Base-by-base conservation (phyloP, 306 rosid species). In the Pyrus betulifolia region DNA sequence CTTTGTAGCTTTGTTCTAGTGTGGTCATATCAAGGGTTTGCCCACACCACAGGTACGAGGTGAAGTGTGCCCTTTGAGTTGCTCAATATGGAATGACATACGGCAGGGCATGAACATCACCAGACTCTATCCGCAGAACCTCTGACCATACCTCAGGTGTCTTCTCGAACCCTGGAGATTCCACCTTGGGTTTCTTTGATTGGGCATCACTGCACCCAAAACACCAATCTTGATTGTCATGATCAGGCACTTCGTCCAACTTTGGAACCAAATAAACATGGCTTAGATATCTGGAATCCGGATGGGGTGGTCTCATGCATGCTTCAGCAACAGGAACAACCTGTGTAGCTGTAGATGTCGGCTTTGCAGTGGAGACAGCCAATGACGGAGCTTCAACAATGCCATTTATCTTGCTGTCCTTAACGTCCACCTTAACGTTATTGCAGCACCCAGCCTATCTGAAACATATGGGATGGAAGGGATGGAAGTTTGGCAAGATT, bases 1-100 rank as follows among this genome's bases (percentile, higher is more conserved):
- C 23, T 65, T 74, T 58, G 79, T 84, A 70, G 79, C 76, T 75
- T 75, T 49, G 38, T 64, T 21, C 51, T n/a, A 4, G 38, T 70
- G 64, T 23, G 66, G 77, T 84, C 69, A 66, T 51, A 66, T 21
- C 76, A 86, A 78, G 79, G 78, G 82, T 57, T 44, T 65, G 74
- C 74, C 84, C 72, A 72, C 73, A 23, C 83, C 69, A 27, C 69
- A n/a, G 72, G 68, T 76, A 23, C 61, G 78, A 71, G 78, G 74
- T 69, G 77, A 79, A 45, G 58, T 51, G 71, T 75, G 87, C 83
- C 57, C 74, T 75, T 74, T 15, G 70, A 79, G 74, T 52, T 58
- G 68, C 76, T 95, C 87, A 92, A 81, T 92, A 90, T 11, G 97
- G 99, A 82, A 95, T 76, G 60, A 95, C 99, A 77, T 92, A 95